Conservation (phyloP, 495 filamentous ascomycete species). For the Saxispiralis lemnorum region DNA sequence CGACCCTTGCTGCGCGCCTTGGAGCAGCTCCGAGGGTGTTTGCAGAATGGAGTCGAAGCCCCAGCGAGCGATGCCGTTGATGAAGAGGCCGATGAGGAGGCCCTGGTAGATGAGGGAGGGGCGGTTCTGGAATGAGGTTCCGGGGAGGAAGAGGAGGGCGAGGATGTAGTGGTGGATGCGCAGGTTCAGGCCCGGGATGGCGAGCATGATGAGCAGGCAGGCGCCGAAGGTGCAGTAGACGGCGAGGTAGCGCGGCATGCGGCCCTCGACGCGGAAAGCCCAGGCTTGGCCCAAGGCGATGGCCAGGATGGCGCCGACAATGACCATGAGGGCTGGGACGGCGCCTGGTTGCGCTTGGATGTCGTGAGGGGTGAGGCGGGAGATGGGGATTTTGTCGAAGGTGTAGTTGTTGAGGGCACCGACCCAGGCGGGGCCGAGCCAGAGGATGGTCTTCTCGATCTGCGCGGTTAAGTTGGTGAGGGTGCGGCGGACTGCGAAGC, state of each 20-base stretch:
- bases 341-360: slow-evolving; percentile 27
- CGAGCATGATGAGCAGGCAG: slow-evolving; percentile 35
- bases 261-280: slow-evolving; percentile 26
- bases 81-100: slow-evolving; percentile 64
- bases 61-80: slow-evolving; percentile 78
- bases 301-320: slow-evolving; percentile 23
- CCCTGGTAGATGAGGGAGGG: slow-evolving; percentile 67
- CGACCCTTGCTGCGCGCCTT: slow-evolving; percentile 50
- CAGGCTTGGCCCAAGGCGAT: slow-evolving; percentile 29
- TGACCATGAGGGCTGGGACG: slow-evolving; percentile 24
- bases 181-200: slow-evolving; percentile 64
- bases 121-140: slow-evolving; percentile 61
- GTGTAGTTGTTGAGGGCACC: slow-evolving; percentile 30
- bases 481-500: slow-evolving; percentile 28
- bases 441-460: slow-evolving; percentile 28
- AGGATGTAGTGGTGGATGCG: slow-evolving; percentile 93
- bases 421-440: slow-evolving; percentile 27
- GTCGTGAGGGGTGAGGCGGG: slow-evolving; percentile 27
- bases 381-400: slow-evolving; percentile 29
- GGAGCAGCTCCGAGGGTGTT: slow-evolving; percentile 47
- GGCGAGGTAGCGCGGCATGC: slow-evolving; percentile 25
- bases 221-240: slow-evolving; percentile 42
- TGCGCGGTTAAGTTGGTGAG: slow-evolving; percentile 24
- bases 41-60: slow-evolving; percentile 74
- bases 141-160: slow-evolving; percentile 31